phyloP scores from a whole-genome alignment of 2,329 filamentous ascomycete genomes.

The Venturia asperata region DNA sequence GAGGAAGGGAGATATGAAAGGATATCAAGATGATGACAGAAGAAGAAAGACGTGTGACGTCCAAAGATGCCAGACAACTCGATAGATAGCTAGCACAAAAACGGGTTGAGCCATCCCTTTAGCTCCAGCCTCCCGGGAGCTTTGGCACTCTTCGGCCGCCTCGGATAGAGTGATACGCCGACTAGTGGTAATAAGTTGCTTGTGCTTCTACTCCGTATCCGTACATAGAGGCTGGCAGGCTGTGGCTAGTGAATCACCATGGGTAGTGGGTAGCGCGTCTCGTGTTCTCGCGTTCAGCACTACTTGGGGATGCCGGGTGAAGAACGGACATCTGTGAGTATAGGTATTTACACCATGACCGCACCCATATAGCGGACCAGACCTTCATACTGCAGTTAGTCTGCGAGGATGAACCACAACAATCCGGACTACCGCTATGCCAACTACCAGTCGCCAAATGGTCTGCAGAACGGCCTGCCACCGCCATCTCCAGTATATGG shows the following conservation, averaged over 20 bases:
- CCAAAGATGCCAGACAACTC: neutral
- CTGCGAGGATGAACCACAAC: constrained; percentile 12
- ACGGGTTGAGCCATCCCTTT: neutral
- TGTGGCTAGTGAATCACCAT: neutral
- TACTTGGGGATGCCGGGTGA: neutral
- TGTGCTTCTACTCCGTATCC: no score
- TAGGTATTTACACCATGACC: neutral
- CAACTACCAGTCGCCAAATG: constrained; percentile 13
- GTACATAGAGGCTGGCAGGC: constrained; percentile 9
- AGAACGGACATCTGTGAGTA: neutral
- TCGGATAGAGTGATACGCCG: neutral
- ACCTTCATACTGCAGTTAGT: neutral
- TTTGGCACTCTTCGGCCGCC: neutral
- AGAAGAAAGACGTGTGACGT: neutral
- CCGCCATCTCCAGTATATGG: neutral
- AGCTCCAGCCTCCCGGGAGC: neutral
- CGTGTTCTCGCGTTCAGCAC: neutral
- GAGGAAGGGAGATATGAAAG: neutral
- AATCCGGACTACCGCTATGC: constrained; percentile 9
- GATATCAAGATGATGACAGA: no score
- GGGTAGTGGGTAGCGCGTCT: no score
- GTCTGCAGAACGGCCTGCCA: neutral
- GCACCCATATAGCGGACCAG: neutral
- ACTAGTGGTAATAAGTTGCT: neutral
- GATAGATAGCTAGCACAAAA: neutral